Evolutionary conservation across 176 grass and related monocot genomes (phyloP), one percentile per base, ranked within the genome.

Genomic region (Musa troglodytarum): DNA sequence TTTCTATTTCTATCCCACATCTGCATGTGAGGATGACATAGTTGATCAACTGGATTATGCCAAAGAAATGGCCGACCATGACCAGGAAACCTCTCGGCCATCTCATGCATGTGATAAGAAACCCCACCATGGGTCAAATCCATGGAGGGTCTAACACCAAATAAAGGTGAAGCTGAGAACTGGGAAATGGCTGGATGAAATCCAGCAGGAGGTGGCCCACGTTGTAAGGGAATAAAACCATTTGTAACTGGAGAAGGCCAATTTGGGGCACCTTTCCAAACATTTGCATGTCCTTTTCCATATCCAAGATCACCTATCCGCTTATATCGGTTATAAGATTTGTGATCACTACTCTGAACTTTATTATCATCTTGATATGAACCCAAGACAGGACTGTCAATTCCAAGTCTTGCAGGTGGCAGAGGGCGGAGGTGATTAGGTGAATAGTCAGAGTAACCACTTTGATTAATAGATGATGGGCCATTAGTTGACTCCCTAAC

Each of bases 81-180:
- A 15, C 75, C 74, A 1, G 79, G 63, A 85, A 96, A 92, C 85
- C 90, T 87, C 75, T 92, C 93, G 54, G 92, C 80, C n/a, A 74
- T 25, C 12, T 95, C 96, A 82, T 94, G 91, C 80, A 99, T 78
- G 61, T 87, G 87, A 93, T 92, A 97, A 52, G 90, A 87, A 69
- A 93, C 83, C 83, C 90, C 88, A 72, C 78, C 68, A 71, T 92
- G 93, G 53, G 78, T 82, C 74, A 99, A 78, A 78, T 95, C 90
- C 78, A 99, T 78, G 66, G 80, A 89, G 16, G 91, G 91, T 69
- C 96, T 88, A 28, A 95, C 75, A 53, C 86, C 86, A 86, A 94
- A 99, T 75, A 99, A 73, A 74, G 91, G 86, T 34, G 91, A 86
- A 22, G 43, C 84, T 28, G 81, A 77, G 86, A 95, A 99, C 56